Percentiles rank a stretch among this genome's conserved stretches.
Evolutionary conservation across 1,284 basidiomycete genomes (phyloP).

Genomic region (Irpex sp.): DNA sequence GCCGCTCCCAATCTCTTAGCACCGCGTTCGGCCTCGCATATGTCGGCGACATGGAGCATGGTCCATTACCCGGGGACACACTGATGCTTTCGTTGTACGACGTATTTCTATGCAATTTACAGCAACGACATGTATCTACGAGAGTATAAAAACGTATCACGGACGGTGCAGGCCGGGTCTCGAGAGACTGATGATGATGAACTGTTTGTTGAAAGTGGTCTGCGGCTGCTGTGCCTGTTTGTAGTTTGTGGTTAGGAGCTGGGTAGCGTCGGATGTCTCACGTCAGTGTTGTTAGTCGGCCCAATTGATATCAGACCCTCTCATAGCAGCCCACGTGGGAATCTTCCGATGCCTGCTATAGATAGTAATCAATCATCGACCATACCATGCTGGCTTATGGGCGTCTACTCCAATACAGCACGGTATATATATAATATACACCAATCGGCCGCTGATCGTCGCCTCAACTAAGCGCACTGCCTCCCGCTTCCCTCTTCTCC

Average conservation of each 20-base stretch:
- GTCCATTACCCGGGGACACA: too few species aligned
- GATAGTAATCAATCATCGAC: not conserved
- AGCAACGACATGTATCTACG: too few species aligned
- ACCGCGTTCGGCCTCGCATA: not conserved
- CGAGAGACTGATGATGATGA: too few species aligned
- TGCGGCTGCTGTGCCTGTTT: not conserved
- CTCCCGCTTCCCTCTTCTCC: not conserved
- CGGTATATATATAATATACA: not conserved
- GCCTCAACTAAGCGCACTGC: not conserved
- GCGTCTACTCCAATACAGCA: not conserved
- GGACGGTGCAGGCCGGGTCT: too few species aligned
- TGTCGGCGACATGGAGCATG: not conserved
- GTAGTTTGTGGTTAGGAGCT: too few species aligned
- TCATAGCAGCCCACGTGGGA: not conserved
- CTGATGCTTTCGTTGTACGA: too few species aligned
- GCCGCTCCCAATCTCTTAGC: constrained; percentile 7
- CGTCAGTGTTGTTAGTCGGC: not conserved
- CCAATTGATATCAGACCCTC: too few species aligned
- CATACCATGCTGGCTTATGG: not conserved
- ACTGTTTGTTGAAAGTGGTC: too few species aligned
- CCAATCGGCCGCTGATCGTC: not conserved
- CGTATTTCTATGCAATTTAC: too few species aligned
- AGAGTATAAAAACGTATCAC: too few species aligned
- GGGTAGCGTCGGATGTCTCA: not conserved
- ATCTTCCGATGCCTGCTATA: not conserved